Conservation (phyloP, 495 filamentous ascomycete genomes). For the Neurospora pannonica region DNA sequence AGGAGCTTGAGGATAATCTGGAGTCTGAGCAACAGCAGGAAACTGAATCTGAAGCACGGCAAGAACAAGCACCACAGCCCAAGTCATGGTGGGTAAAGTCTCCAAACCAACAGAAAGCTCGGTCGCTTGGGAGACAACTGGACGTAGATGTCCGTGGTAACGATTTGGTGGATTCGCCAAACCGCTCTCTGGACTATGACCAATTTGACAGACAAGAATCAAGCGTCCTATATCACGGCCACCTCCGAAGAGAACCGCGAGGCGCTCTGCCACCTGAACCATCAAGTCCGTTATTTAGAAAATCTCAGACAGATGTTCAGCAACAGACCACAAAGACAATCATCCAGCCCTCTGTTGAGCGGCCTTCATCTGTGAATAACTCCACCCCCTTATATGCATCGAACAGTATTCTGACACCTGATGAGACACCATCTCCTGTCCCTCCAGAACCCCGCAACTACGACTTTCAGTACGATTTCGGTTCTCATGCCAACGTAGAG, state of each 20-base stretch:
- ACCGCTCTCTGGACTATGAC: neutral
- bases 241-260: neutral
- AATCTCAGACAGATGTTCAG: neutral
- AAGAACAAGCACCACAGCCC: neutral
- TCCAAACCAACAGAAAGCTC: neutral
- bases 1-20: neutral
- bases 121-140: neutral
- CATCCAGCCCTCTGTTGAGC: constrained; percentile 27
- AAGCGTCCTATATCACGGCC: neutral
- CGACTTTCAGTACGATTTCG: neutral
- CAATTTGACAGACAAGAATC: neutral
- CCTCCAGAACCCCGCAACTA: constrained; percentile 14
- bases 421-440: constrained; percentile 44
- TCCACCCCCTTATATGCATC: constrained; percentile 27
- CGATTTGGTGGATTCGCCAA: neutral
- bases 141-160: neutral
- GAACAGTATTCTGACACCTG: constrained; percentile 42
- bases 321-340: constrained; percentile 5
- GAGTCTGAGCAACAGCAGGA: neutral
- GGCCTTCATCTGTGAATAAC: constrained; percentile 26
- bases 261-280: neutral
- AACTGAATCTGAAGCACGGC: neutral
- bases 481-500: neutral
- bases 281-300: neutral
- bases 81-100: neutral